Percentiles rank a stretch among this genome's conserved stretches.
Evolutionary conservation across 495 filamentous ascomycete species (phyloP).

Genomic region (Penicillium lividum): DNA sequence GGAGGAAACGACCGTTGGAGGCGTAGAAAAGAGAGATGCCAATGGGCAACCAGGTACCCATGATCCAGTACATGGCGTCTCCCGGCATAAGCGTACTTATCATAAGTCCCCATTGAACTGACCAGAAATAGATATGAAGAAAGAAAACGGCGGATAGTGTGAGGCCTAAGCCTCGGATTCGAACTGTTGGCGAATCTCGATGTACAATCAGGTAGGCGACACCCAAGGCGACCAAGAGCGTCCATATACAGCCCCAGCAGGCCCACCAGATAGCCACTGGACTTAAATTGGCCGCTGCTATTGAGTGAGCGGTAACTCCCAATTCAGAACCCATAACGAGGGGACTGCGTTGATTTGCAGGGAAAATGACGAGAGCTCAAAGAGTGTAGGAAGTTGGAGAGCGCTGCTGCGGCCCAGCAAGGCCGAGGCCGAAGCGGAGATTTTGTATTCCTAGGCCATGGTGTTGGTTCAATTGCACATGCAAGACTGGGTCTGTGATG

Average conservation of each 20-base stretch:
- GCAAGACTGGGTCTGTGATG: neutral
- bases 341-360: conserved; percentile 3
- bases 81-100: conserved; percentile 61
- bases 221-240: conserved; percentile 50
- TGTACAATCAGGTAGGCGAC: conserved; percentile 55
- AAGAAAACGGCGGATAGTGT: conserved; percentile 58
- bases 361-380: conserved; percentile 16
- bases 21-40: conserved; percentile 74
- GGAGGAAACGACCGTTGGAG: conserved; percentile 64
- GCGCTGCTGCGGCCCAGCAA: conserved; percentile 5
- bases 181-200: conserved; percentile 59
- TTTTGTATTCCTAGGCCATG: conserved; percentile 3
- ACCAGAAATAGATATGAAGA: conserved; percentile 64
- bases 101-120: conserved; percentile 61
- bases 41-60: conserved; percentile 69
- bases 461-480: neutral
- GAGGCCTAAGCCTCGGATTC: conserved; percentile 61
- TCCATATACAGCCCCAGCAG: conserved; percentile 51
- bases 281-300: conserved; percentile 23
- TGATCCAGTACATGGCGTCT: conserved; percentile 67
- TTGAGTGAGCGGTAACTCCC: conserved; percentile 31
- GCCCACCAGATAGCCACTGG: conserved; percentile 40
- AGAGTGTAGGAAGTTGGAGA: conserved; percentile 38
- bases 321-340: conserved; percentile 41
- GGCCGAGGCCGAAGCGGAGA: neutral